phyloP scores from a whole-genome alignment of 148 eudicot genomes.

The Simmondsia chinensis region DNA sequence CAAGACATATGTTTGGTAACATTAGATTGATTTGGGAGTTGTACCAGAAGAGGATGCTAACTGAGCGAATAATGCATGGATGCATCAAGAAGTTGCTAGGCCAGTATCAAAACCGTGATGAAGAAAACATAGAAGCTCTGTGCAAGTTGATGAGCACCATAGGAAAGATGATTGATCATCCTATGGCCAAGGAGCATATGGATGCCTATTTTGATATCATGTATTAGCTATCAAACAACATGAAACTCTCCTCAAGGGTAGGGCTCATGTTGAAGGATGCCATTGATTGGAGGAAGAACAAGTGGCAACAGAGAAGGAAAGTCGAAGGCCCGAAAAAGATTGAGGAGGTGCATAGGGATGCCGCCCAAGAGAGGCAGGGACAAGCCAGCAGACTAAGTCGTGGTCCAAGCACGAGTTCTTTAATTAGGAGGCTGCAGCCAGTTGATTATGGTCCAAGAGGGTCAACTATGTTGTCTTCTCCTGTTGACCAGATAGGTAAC shows the following conservation, averaged over 20 bases:
- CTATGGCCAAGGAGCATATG: slow-evolving; percentile 77
- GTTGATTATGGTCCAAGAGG: slow-evolving; percentile 58
- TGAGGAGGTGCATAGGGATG: slow-evolving; percentile 92
- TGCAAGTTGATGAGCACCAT: slow-evolving; percentile 97
- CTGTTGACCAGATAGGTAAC: slow-evolving; percentile 43
- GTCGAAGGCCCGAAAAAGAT: slow-evolving; percentile 97
- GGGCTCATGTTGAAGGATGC: slow-evolving; percentile 87
- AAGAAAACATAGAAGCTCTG: slow-evolving; percentile 83
- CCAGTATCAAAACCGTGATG: slow-evolving; percentile 59
- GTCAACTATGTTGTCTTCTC: slow-evolving; percentile 36
- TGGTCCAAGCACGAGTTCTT: slow-evolving; percentile 45
- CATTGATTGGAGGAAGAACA: slow-evolving; percentile 81
- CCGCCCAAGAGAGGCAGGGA: slow-evolving; percentile 79
- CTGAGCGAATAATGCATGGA: slow-evolving; percentile 89
- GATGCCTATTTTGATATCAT: slow-evolving; percentile 68
- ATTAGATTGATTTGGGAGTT: slow-evolving; percentile 70
- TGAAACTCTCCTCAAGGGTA: slow-evolving; percentile 67
- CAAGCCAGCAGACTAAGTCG: slow-evolving; percentile 56
- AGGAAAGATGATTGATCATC: slow-evolving; percentile 79
- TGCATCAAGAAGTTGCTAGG: slow-evolving; percentile 76
- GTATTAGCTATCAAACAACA: slow-evolving; percentile 61
- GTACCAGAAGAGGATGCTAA: slow-evolving; percentile 82
- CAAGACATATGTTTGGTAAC: slow-evolving; percentile 83
- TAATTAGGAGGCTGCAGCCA: slow-evolving; percentile 50
- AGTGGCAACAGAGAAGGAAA: slow-evolving; percentile 88